Evolutionary conservation across 768 basidiomycete species (phyloP), one percentile per base, ranked within the genome.

Genomic region (Suillus discolor): DNA sequence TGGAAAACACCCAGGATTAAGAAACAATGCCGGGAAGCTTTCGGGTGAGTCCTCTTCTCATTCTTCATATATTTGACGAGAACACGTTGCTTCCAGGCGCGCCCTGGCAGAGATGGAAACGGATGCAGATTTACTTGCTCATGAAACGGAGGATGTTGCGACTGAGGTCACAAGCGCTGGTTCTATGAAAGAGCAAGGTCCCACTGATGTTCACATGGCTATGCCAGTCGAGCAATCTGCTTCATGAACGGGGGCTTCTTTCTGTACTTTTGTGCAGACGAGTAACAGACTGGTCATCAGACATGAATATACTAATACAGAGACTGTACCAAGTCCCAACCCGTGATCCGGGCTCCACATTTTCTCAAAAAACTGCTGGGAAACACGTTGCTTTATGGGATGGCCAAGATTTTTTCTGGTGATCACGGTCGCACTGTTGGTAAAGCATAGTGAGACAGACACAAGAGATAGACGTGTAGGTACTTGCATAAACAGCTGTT

Each of bases 1-100:
- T 92, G 89, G 85, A 91, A 87, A 73, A 82, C 79, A 25, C 62
- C 78, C 1, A 78, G 76, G 41, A 79, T 84, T 23, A 82, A 85
- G 57, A 79, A 82, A 16, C 82, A 83, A n/a, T 89, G 89, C 70
- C 82, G 86, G 28, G 81, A 83, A 47, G 89, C 90, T 3, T 93
- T 82, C 71, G 76, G 80, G 90, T 90, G 69, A 59, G 88, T 81
- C 16, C 15, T n/a, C 16, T 42, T 34, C 38, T 28, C 5, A 25
- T 60, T 25, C 6, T 28, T 51, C 23, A 28, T 41, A 25, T 34
- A 15, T 4, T 57, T 54, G 38, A 39, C 9, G 61, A 53, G 39
- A 59, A 42, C 34, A 54, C 13, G 47, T 11, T 61, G 49, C 63
- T 61, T 42, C 1, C 61, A 85, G 84, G 59, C 76, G 76, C 8